Evolutionary conservation across 805 yeast species (phyloP).

Genomic region (Saccharomycopsis amapae): DNA sequence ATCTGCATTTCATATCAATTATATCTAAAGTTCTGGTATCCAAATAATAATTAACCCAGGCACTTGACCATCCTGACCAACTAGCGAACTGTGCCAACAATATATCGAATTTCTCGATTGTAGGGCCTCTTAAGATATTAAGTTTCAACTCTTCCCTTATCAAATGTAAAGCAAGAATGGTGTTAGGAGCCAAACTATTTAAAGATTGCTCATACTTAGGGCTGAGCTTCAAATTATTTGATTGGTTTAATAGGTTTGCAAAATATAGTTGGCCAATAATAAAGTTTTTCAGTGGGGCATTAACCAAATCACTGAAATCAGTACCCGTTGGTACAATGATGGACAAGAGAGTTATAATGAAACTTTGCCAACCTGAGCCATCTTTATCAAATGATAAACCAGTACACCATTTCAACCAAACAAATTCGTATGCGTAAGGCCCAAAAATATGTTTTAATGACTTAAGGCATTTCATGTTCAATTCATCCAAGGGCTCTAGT

Average conservation of each 20-base stretch:
- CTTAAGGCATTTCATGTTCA: constrained; percentile 40
- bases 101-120: constrained; percentile 38
- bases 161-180: constrained; percentile 64
- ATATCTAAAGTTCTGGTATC: constrained; percentile 2
- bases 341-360: constrained; percentile 44
- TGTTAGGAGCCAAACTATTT: constrained; percentile 51
- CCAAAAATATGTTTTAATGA: constrained; percentile 49
- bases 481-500: constrained; percentile 38
- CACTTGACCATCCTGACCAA: constrained; percentile 70
- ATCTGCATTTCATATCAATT: too few species aligned
- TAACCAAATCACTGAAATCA: constrained; percentile 22
- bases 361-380: constrained; percentile 42
- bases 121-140: constrained; percentile 37
- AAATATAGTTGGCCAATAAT: not conserved
- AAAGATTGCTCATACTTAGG: constrained; percentile 27
- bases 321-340: constrained; percentile 41
- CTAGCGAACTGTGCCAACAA: constrained; percentile 54
- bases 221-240: constrained; percentile 12
- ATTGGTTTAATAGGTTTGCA: not conserved
- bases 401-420: constrained; percentile 60
- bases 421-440: constrained; percentile 46
- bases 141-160: constrained; percentile 68
- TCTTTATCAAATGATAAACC: constrained; percentile 37
- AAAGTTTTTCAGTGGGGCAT: constrained; percentile 8
- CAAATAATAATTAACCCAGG: constrained; percentile 54